Evolutionary conservation across 106 monocot species (phyloP).

Genomic region (Gastrodia elata): DNA sequence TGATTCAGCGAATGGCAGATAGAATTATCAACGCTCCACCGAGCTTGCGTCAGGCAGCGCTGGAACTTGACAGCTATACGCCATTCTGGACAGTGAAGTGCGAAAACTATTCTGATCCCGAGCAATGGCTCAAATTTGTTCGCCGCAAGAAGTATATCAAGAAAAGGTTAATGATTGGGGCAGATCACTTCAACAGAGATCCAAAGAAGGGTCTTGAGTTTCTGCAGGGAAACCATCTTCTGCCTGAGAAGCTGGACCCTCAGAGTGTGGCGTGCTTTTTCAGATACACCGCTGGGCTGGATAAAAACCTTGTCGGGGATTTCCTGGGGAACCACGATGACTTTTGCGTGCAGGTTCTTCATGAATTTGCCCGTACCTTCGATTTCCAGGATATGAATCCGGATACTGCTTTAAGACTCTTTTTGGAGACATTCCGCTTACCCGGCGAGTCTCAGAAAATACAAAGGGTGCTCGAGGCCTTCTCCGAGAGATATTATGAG

Average conservation of each 20-base stretch:
- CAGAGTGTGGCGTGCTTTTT: constrained; percentile 63
- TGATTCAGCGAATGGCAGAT: constrained; percentile 59
- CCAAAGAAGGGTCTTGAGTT: constrained; percentile 71
- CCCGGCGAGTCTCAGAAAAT: constrained; percentile 83
- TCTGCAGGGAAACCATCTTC: constrained; percentile 62
- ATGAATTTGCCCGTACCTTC: constrained; percentile 68
- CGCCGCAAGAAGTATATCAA: constrained; percentile 49
- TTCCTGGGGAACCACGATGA: constrained; percentile 74
- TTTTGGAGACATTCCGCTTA: constrained; percentile 64
- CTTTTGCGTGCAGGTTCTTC: constrained; percentile 65
- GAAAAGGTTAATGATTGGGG: constrained; percentile 48
- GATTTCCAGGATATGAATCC: constrained; percentile 65
- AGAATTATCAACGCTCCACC: constrained; percentile 44
- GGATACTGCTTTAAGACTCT: constrained; percentile 65
- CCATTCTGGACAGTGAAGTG: constrained; percentile 62
- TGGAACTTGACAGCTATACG: constrained; percentile 43
- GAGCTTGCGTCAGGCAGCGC: constrained; percentile 11
- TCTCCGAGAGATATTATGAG: constrained; percentile 75
- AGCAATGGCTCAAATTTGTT: constrained; percentile 61
- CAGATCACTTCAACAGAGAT: constrained; percentile 68
- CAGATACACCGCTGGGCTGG: constrained; percentile 57
- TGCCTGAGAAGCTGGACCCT: constrained; percentile 72
- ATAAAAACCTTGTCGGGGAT: constrained; percentile 70
- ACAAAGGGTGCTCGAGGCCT: constrained; percentile 72
- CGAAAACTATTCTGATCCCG: constrained; percentile 50